Evolutionary conservation across 2,329 filamentous ascomycete species (phyloP), one percentile per base, ranked within the genome.

Genomic region (Aureobasidium sp.): DNA sequence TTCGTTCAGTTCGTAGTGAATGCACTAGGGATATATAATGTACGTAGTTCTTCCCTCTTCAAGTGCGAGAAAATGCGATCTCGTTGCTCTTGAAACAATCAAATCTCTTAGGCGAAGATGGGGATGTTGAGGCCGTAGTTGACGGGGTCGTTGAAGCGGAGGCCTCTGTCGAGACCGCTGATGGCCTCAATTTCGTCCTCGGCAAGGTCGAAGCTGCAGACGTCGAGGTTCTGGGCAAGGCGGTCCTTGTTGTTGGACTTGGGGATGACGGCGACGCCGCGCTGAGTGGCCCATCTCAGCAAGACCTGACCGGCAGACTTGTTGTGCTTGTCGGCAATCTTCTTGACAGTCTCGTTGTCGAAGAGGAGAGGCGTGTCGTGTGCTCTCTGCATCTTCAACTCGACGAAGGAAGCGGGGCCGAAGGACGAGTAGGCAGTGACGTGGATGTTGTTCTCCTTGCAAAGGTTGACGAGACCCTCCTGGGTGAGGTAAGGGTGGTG

Each of bases 401-500:
- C 89, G 60, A 88, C 73, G 80, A 94, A 95, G 62, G 82, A 84
- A 69, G 88, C 81, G 27, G 89, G 88, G 40, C 90, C 90, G 69
- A 94, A 93, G 51, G 87, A 89, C 23, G 87, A 91, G 80, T 94
- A 95, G 54, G 88, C 90, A 3, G 89, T 94, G 61, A 95, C 81
- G 66, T 80, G 79, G 67, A 95, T 86, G 63, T 84, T 83, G 76
- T 90, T 81, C 58, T 78, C 75, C 77, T 87, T 80, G 68, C 86
- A 87, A 55, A 90, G 83, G 68, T 83, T 77, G 68, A 94, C 73
- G 57, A 95, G 82, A 58, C 84, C 81, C 62, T 79, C 74, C 80
- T 95, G 90, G 63, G 88, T 86, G 62, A 93, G 83, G 81, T 92
- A 94, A 27, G 90, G 90, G 81, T 95, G 90, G 78, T 93, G 89